These are phyloP conservation scores for Trypanosomatidae sp. DNA, from an alignment of 208 protist genomes.

Conservation along the genomic window DNA sequence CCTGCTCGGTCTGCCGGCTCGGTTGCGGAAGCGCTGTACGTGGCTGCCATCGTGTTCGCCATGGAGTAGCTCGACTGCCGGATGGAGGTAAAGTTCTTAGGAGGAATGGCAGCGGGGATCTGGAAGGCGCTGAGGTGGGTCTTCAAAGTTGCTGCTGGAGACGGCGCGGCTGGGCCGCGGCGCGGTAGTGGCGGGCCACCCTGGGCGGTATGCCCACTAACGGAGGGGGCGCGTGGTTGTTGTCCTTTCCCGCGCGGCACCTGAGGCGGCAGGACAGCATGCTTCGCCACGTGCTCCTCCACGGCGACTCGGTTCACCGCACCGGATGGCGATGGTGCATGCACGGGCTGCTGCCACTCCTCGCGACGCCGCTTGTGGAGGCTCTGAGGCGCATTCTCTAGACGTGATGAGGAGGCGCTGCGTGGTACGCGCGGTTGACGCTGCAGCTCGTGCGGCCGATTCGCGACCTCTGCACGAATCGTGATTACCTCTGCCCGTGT, in stretches of 20 bases:
- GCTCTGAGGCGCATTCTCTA: slow-evolving; percentile 1
- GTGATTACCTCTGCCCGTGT: slow-evolving; percentile 48
- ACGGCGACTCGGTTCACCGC: slow-evolving; percentile 7
- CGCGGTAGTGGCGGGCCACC: slow-evolving; percentile 72
- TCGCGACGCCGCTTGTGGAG: slow-evolving; percentile 17
- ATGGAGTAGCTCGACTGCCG: slow-evolving; percentile 47
- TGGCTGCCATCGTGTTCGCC: slow-evolving; percentile 37
- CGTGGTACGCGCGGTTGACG: slow-evolving; percentile 59
- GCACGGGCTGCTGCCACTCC: neutral
- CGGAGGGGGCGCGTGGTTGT: slow-evolving; percentile 41
- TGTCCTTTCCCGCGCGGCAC: slow-evolving; percentile 16
- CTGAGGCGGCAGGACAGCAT: slow-evolving; percentile 1
- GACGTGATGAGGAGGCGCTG: slow-evolving; percentile 41
- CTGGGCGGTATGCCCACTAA: slow-evolving; percentile 45
- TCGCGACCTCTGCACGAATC: slow-evolving; percentile 65
- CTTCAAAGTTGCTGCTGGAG: slow-evolving; percentile 13
- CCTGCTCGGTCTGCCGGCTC: neutral
- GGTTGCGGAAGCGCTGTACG: neutral
- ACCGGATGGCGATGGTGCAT: neutral
- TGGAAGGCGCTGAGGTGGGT: slow-evolving; percentile 22
- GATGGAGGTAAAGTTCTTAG: slow-evolving; percentile 37
- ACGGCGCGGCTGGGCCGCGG: slow-evolving; percentile 49
- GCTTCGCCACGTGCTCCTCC: slow-evolving; percentile 15
- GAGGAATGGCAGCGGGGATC: slow-evolving; percentile 37
- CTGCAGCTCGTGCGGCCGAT: slow-evolving; percentile 52